A percentile compares a stretch with the other conserved stretches of the same genome.
Conservation (phyloP, 352 stramenopile genomes). For the Blastocystis sp. region DNA sequence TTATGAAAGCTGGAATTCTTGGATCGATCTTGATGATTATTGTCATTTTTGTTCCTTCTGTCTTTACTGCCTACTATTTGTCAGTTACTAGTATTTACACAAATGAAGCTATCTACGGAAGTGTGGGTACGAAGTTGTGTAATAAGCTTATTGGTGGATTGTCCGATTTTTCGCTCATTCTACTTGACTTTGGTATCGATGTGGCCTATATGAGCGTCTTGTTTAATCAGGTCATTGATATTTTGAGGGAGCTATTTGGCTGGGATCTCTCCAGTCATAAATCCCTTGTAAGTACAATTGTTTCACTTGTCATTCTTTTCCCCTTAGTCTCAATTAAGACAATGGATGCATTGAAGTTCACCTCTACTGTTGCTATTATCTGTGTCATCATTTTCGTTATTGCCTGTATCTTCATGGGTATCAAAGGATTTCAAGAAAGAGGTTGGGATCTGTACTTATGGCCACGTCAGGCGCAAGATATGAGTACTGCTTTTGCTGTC, state of each 20-base stretch:
- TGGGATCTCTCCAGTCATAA: background rate
- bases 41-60: slow-evolving; percentile 20
- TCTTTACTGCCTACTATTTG: slow-evolving; percentile 51
- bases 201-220: slow-evolving; percentile 54
- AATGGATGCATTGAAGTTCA: slow-evolving; percentile 53
- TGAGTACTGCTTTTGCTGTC: slow-evolving; percentile 41
- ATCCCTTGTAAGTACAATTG: background rate
- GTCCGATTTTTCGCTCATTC: slow-evolving; percentile 6
- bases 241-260: slow-evolving; percentile 2
- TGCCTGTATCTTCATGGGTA: slow-evolving; percentile 40
- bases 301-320: slow-evolving; percentile 44
- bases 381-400: slow-evolving; percentile 45
- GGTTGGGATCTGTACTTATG: slow-evolving; percentile 31
- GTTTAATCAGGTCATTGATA: slow-evolving; percentile 48
- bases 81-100: slow-evolving; percentile 34
- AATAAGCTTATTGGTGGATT: slow-evolving; percentile 31
- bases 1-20: slow-evolving; percentile 27
- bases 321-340: slow-evolving; percentile 45
- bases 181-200: slow-evolving; percentile 56
- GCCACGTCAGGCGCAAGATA: background rate
- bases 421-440: background rate
- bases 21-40: slow-evolving; percentile 48
- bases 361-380: slow-evolving; percentile 20
- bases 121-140: slow-evolving; percentile 13
- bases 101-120: slow-evolving; percentile 23